These are phyloP conservation scores for Eucalyptus pauciflora DNA, from an alignment of 345 rosid species.

Conservation along the genomic window DNA sequence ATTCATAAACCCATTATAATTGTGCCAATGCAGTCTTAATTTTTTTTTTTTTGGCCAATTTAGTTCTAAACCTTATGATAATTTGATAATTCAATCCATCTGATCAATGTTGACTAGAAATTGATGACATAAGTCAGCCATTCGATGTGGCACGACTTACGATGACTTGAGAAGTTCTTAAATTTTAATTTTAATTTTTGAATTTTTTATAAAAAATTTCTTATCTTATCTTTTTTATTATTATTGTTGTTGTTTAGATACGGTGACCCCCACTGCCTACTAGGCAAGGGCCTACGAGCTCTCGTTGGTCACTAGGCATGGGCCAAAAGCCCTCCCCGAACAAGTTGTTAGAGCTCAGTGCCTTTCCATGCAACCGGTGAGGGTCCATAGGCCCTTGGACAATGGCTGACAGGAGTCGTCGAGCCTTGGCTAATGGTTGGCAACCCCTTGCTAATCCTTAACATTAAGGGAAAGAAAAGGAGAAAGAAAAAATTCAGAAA, in stretches of 20 bases:
- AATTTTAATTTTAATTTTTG: too few relatives aligned
- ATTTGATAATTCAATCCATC: too few relatives aligned
- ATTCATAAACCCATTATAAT: background rate
- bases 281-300: background rate
- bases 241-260: too few relatives aligned
- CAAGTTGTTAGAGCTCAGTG: accelerated
- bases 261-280: accelerated
- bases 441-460: background rate
- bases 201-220: too few relatives aligned
- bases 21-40: background rate
- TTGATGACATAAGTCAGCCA: background rate
- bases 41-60: too few relatives aligned
- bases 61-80: too few relatives aligned
- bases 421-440: accelerated
- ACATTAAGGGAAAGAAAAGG: background rate
- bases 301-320: too few relatives aligned
- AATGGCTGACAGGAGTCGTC: accelerated
- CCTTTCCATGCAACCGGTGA: accelerated
- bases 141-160: accelerated
- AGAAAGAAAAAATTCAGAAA: too few relatives aligned
- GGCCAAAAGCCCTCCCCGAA: too few relatives aligned
- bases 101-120: accelerated
- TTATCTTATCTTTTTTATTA: too few relatives aligned
- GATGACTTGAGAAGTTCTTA: background rate
- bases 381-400: background rate